A percentile compares a stretch with the other conserved stretches of the same genome.
phyloP scores from a whole-genome alignment of 352 stramenopile species.

The Hyaloperonospora arabidopsidis region DNA sequence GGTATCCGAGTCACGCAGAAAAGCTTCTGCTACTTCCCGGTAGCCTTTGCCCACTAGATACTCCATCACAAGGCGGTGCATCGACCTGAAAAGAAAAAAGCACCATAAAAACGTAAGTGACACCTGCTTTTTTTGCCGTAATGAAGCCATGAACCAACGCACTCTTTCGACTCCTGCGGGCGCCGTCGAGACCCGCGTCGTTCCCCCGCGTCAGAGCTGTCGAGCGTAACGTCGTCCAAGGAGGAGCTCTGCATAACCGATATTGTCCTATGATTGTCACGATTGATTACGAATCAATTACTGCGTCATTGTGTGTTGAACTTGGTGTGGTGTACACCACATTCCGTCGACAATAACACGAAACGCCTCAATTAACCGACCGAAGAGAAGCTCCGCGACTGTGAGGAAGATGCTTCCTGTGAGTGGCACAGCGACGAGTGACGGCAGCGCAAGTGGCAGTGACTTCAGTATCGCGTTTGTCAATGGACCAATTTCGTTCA shows the following conservation, averaged over 20 bases:
- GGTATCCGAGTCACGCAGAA: slow-evolving; percentile 60
- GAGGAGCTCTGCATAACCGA: slow-evolving; percentile 21
- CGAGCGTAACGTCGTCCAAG: slow-evolving; percentile 12
- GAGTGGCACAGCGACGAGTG: slow-evolving; percentile 19
- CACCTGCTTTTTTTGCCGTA: no score
- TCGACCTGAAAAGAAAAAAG: slow-evolving; percentile 29
- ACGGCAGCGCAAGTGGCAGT: slow-evolving; percentile 11
- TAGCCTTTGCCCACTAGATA: slow-evolving; percentile 78
- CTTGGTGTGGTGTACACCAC: background rate
- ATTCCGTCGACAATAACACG: background rate
- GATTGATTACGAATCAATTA: background rate
- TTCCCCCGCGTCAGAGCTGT: no score
- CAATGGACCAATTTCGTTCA: slow-evolving; percentile 82
- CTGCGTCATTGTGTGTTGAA: no score
- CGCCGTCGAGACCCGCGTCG: slow-evolving; percentile 25
- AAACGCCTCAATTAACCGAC: no score
- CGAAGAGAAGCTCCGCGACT: no score
- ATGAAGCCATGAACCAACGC: no score
- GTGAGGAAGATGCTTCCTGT: slow-evolving; percentile 25
- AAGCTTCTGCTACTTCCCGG: slow-evolving; percentile 64
- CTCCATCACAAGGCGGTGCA: slow-evolving; percentile 78
- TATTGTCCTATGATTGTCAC: no score
- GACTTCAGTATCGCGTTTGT: slow-evolving; percentile 79
- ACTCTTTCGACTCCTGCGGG: slow-evolving; percentile 70
- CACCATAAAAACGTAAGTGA: background rate